Evolutionary conservation across 2,329 filamentous ascomycete genomes (phyloP), one percentile per base, ranked within the genome.

Genomic region (Teratosphaeria zuluensis): DNA sequence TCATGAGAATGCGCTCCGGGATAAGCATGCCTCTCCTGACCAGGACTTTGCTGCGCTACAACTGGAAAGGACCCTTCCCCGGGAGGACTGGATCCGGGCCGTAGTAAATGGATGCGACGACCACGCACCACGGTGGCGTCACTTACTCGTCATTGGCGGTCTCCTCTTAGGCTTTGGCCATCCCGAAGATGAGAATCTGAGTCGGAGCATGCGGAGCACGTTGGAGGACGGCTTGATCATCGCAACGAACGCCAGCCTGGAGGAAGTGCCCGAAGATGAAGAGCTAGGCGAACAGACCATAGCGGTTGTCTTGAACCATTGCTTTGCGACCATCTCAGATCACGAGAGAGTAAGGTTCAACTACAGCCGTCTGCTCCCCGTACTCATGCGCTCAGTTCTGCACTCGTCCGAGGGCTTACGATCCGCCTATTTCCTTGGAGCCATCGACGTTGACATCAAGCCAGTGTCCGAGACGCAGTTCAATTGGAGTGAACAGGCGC

Each of bases 131-230:
- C 78, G 89, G 68, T 96, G 90, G 90, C 86, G 90, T 72, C 91
- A 96, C 72, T 74, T 91, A 32, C 77, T 96, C n/a, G 81, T 92
- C 4, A 81, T 96, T 8, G 85, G 86, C 0, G 92, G 90, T 2
- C 77, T 95, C 24, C 74, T 96, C 59, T 81, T 92, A 69, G 90
- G 89, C 8, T 86, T 92, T 68, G 87, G 88, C 64, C 78, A 81
- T 16, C 79, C 83, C 61, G 81, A 85, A 48, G 76, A 84, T 53
- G 80, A 81, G 59, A 82, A 83, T n/a, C 73, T 91, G n/a, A 83
- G 86, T 4, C 74, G 78, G 33, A 73, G 79, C 55, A 78, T 92
- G 70, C 80, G 86, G 53, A 81, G 77, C 35, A 89, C 83, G 51
- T 77, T 95, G 0, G 88, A 92, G 68, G 78, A 80, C 19, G 89